Base-by-base conservation (phyloP, 495 filamentous ascomycete species). In the Hypoxylon crocopeplum region DNA sequence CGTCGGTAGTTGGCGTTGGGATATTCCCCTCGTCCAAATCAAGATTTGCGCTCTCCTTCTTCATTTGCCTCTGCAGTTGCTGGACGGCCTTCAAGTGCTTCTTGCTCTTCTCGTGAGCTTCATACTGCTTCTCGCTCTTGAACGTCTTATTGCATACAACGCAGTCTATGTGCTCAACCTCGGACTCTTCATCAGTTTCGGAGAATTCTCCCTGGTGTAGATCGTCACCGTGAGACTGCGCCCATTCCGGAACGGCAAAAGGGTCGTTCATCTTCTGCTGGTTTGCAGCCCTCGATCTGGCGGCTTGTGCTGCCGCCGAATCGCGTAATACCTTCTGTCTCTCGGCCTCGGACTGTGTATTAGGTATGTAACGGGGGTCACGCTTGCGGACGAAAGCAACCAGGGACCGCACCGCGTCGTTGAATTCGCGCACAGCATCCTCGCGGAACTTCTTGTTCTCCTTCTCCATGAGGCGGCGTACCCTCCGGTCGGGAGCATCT, bases 51-150 rank as follows among this genome's bases (percentile, higher is more conserved):
- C 93, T 85, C 53, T 99, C 86, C 60, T 85, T 82, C 60, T 77
- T 81, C 93, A 99, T 97, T 71, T 93, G 86, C 64, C 85, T 79
- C 63, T 82, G 84, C 29, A 99, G 71, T 57, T 91, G 83, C 56
- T 91, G 85, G 4, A 96, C 82, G 2, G 90, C 88, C 68, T 95
- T 97, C 37, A 85, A 66, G 67, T 99, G 94, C 69, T 97, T 98
- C 69, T 96, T 98, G 76, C 92, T 97, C 72, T 87, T 89, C 75
- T 98, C 93, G 66, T 99, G 94, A n/a, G 89, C 85, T 68, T 93
- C 86, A 56, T 86, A 93, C 63, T 97, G 94, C 62, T 89, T 90
- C 67, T 96, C 87, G 51, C 92, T 97, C 69, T 95, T 96, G 79
- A 98, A 99, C 2, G 64, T 87, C 74, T 99, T 99, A 65, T 84